Conservation (phyloP, 2,329 filamentous ascomycete genomes). For the Sporothrix luriei region DNA sequence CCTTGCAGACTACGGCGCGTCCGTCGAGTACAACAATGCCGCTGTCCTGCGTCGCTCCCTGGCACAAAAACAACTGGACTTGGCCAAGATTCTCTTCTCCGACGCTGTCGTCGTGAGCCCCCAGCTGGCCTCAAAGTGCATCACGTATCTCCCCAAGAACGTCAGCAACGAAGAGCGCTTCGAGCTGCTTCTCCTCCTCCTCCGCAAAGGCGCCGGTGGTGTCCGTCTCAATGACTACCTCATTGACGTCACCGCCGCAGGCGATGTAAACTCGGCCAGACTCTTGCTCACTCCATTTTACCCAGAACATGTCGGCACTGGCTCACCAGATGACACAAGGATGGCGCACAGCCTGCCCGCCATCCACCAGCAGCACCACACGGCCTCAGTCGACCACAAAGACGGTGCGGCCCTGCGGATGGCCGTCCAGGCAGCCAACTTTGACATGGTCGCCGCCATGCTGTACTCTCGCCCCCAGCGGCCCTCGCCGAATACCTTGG, state of each 20-base stretch:
- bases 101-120: constrained; percentile 50
- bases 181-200: constrained; percentile 49
- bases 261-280: constrained; percentile 52
- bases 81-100: constrained; percentile 53
- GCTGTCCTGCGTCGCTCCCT: constrained; percentile 55
- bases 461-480: constrained; percentile 53
- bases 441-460: constrained; percentile 51
- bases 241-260: constrained; percentile 53
- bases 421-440: constrained; percentile 52
- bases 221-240: constrained; percentile 53
- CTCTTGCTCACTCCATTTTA: constrained; percentile 56
- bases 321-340: not conserved
- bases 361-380: constrained; percentile 47
- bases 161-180: constrained; percentile 53
- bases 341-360: not conserved
- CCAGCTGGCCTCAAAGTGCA: constrained; percentile 53
- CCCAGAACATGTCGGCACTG: constrained; percentile 35
- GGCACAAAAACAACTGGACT: constrained; percentile 49
- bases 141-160: constrained; percentile 54
- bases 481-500: constrained; percentile 53
- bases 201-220: constrained; percentile 57
- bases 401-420: constrained; percentile 55
- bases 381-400: constrained; percentile 57
- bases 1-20: constrained; percentile 57
- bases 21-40: constrained; percentile 57